Base-by-base conservation (phyloP, 2,329 filamentous ascomycete species). In the Penicillium italicum region DNA sequence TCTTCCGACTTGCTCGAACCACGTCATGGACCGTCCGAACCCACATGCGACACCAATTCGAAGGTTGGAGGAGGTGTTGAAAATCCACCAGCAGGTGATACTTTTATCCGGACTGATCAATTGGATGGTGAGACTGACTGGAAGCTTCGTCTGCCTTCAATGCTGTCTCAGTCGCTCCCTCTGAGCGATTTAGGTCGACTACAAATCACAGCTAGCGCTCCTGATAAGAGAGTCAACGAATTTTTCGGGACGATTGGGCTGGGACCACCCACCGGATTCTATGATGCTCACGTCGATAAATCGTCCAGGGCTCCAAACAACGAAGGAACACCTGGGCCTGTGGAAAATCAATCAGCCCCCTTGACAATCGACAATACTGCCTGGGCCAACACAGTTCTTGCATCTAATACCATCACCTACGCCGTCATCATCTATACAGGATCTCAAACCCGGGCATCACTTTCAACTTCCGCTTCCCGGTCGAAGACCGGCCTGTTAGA, bases 111-210 rank as follows among this genome's bases (percentile, higher is more conserved):
- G 57, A 99, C 95, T 2, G 94, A 99, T 73, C 94, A 99, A 70
- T 81, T 99, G 10, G 94, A 99, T 68, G 94, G 94, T 64, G 94
- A 99, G 76, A 99, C 94, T 0, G 94, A 99, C 69, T 99, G 94
- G 95, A 99, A 99, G 75, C 79, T 99, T 54, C 87, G 95, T 30
- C 75, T 97, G 34, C 91, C 94, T 1, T 94, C 91, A 12, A 85
- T 90, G 0, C 75, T 97, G 26, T 93, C 92, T 0, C 94, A 99
- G 69, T 82, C 79, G n/a, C 77, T 99, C 20, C 76, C 85, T 0
- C 76, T 86, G 1, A 83, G 84, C 43, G 90, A 96, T 62, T 86
- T 96, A 51, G 77, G 77, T 3, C 77, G 82, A 34, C 71, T 88
- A 11, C 79, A 78, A 41, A 84, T 99, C 46, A 89, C 87, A 3